A percentile compares a stretch with the other conserved stretches of the same genome.
Evolutionary conservation across 352 stramenopile species (phyloP).

Genomic region (Globisporangium echinulatum): DNA sequence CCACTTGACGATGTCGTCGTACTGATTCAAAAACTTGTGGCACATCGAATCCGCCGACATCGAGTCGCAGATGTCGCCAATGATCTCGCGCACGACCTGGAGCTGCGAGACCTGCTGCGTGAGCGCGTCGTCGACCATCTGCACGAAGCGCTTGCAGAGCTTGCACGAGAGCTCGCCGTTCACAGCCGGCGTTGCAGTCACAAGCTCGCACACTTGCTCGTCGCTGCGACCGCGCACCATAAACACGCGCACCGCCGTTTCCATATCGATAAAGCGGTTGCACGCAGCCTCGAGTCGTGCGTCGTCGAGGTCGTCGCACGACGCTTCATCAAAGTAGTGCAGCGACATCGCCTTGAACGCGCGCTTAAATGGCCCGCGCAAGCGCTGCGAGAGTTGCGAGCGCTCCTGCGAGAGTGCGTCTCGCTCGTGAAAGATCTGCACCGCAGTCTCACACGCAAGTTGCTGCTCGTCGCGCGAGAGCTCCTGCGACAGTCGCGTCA

Average conservation of each 20-base stretch:
- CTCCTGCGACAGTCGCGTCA: neutral
- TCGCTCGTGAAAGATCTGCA: conserved; percentile 40
- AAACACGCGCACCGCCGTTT: conserved; percentile 37
- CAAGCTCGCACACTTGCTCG: conserved; percentile 41
- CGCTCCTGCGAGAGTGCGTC: conserved; percentile 22
- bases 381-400: conserved; percentile 23
- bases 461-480: conserved; percentile 20
- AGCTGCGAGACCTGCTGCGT: conserved; percentile 51
- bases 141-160: conserved; percentile 69
- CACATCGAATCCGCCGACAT: conserved; percentile 71
- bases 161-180: conserved; percentile 48
- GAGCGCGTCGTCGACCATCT: conserved; percentile 63
- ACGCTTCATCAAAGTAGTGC: conserved; percentile 33
- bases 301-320: conserved; percentile 39
- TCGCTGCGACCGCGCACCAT: conserved; percentile 30
- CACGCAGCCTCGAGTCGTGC: conserved; percentile 33
- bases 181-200: conserved; percentile 11
- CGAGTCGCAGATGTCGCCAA: conserved; percentile 68
- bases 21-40: conserved; percentile 70
- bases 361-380: conserved; percentile 32
- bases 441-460: conserved; percentile 40
- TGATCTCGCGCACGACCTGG: conserved; percentile 60
- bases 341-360: conserved; percentile 36
- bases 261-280: conserved; percentile 28
- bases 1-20: conserved; percentile 73